Base-by-base conservation (phyloP, 1,284 basidiomycete species). In the Cystobasidium pallidum region DNA sequence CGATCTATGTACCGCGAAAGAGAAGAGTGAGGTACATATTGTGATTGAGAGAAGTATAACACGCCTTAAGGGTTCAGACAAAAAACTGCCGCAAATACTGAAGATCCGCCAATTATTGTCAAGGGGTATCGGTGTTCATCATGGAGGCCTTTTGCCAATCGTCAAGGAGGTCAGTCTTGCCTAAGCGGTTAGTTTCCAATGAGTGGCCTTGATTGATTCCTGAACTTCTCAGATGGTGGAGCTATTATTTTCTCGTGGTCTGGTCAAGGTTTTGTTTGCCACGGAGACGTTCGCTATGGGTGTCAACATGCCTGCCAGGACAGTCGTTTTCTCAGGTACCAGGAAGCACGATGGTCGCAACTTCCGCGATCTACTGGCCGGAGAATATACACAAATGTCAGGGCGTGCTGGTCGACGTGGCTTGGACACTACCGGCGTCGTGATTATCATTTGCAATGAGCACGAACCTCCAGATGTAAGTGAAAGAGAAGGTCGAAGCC, bases 251-350 rank as follows among this genome's bases (percentile, higher is more conserved):
- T 91, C 94, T 10, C 88, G 94, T 41, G 96, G 96, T 26, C 84
- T 99, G 45, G 95, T 99, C 73, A 99, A 99, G 82, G 89, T 98
- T 19, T 83, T 99, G 11, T 99, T 99, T 79, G 96, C 96, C 0
- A 99, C 96, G 0, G 96, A 99, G 82, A 99, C 96, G 0, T 99
- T 99, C 80, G 96, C 96, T 0, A 99, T 99, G 96, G 94, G 94
- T 57, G 96, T 99, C 73, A 99, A 99, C 82, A 99, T 99, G 96
- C 96, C 96, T 17, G 94, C 96, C 1, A 91, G 90, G 84, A 92
- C 89, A 76, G 96, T 99, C 1, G 96, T 98, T 0, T 99, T 99
- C 81, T 94, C 95, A 0, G 89, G 88, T 49, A 96, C 91, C 65
- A 87, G 94, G 66, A 99, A 99, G 81, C 95, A 99, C 80, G 96